phyloP scores from a whole-genome alignment of 2,329 filamentous ascomycete genomes.

The Myriosclerotinia scirpicola region DNA sequence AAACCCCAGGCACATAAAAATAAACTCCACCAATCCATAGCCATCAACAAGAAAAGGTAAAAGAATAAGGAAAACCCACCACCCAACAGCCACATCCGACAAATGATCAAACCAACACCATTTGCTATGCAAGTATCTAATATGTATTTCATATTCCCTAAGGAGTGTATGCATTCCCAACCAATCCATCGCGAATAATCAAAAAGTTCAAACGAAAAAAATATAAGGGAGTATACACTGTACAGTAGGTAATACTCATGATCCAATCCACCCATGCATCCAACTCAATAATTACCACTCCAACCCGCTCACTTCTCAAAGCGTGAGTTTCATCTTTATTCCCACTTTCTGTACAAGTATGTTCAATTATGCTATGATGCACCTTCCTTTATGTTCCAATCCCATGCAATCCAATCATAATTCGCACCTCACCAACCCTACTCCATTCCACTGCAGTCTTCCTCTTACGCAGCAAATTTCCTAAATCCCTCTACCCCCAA shows the following conservation, averaged over 20 bases:
- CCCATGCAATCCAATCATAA: not conserved
- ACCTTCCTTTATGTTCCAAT: not conserved
- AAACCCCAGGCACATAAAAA: not conserved
- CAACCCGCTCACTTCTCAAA: not conserved
- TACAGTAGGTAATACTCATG: not conserved
- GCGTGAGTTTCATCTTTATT: not conserved
- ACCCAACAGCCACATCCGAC: not conserved
- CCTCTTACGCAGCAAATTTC: constrained; percentile 32
- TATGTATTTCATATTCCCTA: constrained; percentile 18
- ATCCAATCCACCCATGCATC: constrained; percentile 6
- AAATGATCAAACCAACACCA: not conserved
- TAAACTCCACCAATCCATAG: not conserved
- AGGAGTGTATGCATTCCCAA: constrained; percentile 6
- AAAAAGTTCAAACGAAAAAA: not conserved
- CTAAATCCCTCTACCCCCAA: constrained; percentile 64
- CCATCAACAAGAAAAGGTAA: not conserved
- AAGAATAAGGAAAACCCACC: not conserved
- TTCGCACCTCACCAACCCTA: too few species aligned
- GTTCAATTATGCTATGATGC: not conserved
- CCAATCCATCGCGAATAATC: not conserved
- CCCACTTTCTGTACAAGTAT: constrained; percentile 5
- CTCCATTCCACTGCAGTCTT: not conserved
- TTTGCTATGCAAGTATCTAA: constrained; percentile 20
- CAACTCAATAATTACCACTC: constrained; percentile 2
- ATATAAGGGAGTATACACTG: not conserved